Percentiles rank a stretch among this genome's conserved stretches.
Evolutionary conservation across 257 asterid species (phyloP).

Genomic region (Solanum sitiens): DNA sequence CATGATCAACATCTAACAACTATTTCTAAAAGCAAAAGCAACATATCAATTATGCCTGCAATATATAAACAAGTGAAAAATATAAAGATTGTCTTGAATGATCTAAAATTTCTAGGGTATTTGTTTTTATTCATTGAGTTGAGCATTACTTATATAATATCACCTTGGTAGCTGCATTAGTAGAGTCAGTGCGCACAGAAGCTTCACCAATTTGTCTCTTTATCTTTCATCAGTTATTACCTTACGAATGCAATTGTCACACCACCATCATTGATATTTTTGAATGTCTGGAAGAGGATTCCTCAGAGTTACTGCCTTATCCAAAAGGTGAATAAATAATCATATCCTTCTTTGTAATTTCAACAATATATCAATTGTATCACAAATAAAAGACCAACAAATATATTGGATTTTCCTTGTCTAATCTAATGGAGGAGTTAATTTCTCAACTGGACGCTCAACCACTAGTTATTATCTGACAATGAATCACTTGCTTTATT

Average conservation of each 20-base stretch:
- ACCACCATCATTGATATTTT: constrained; percentile 53
- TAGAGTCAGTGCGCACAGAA: rapidly evolving
- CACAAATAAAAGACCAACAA: not conserved
- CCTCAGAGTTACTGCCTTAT: constrained; percentile 4
- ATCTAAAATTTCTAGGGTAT: too few relatives aligned
- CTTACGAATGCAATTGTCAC: constrained; percentile 22
- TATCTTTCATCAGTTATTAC: not conserved
- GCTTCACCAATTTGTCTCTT: not conserved
- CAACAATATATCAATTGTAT: constrained; percentile 52
- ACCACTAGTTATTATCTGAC: not conserved
- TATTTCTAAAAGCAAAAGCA: too few relatives aligned
- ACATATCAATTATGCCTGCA: too few relatives aligned
- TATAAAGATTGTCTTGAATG: too few relatives aligned
- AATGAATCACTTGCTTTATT: not conserved
- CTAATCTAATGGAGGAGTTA: not conserved
- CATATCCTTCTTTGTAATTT: constrained; percentile 37
- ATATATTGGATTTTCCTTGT: not conserved
- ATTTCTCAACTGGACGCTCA: not conserved
- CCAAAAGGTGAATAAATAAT: constrained; percentile 32
- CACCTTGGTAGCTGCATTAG: not conserved
- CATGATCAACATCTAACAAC: too few relatives aligned
- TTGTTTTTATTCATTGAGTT: too few relatives aligned
- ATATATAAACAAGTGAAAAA: too few relatives aligned
- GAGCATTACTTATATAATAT: not conserved
- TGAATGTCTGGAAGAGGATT: constrained; percentile 32